Evolutionary conservation across 495 filamentous ascomycete genomes (phyloP).

Genomic region (Penicillium longicatenatum): DNA sequence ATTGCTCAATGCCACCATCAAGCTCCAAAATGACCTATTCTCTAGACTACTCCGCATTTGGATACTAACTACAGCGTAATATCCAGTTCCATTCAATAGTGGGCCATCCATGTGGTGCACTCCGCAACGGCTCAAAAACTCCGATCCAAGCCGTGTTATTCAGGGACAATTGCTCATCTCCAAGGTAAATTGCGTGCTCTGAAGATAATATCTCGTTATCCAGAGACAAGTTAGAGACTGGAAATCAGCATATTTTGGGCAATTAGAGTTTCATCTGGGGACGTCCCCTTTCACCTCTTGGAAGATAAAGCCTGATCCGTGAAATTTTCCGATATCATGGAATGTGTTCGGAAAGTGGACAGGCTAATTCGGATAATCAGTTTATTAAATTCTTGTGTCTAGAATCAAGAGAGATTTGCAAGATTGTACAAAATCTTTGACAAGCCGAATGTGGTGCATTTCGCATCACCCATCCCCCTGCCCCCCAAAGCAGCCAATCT

Average conservation of each 20-base stretch:
- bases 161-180: neutral
- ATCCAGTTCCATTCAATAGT: neutral
- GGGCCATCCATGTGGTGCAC: neutral
- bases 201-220: neutral
- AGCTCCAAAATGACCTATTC: neutral
- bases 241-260: neutral
- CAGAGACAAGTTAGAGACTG: neutral
- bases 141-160: neutral
- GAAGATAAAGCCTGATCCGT: neutral
- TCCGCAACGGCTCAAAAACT: neutral
- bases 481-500: no score
- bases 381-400: no score
- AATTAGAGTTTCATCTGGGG: neutral
- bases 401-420: no score
- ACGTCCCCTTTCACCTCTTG: neutral
- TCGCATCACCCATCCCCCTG: no score
- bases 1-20: slow-evolving; percentile 1
- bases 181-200: neutral
- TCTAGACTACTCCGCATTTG: slow-evolving; percentile 11
- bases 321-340: no score
- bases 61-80: neutral
- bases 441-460: no score
- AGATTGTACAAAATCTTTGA: no score
- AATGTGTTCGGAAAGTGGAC: no score
- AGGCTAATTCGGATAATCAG: no score